Evolutionary conservation across 495 filamentous ascomycete genomes (phyloP).

Genomic region (Xylona heveae): DNA sequence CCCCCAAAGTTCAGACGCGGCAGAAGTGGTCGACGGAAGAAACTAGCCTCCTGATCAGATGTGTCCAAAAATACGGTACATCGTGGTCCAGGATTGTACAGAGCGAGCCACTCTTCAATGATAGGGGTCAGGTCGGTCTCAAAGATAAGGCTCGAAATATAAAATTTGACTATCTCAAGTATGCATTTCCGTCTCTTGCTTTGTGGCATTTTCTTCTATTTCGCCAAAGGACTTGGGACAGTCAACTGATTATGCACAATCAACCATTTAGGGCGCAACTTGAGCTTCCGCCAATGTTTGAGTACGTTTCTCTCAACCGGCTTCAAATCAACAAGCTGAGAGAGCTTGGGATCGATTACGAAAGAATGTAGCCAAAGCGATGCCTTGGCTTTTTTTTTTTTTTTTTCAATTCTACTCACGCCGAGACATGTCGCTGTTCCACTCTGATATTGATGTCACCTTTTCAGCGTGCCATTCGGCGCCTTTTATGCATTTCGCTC

Average conservation of each 20-base stretch:
- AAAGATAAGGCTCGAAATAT: slow-evolving; percentile 47
- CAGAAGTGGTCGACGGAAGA: slow-evolving; percentile 25
- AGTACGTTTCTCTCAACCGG: slow-evolving; percentile 1
- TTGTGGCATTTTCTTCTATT: background rate
- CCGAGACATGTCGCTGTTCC: too few species aligned
- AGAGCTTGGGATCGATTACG: background rate
- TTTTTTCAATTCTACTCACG: too few species aligned
- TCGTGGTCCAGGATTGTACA: slow-evolving; percentile 31
- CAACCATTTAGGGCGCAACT: background rate
- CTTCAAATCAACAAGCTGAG: slow-evolving; percentile 1
- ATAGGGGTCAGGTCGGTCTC: slow-evolving; percentile 35
- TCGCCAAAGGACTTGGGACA: background rate
- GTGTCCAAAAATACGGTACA: slow-evolving; percentile 24
- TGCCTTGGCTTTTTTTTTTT: too few species aligned
- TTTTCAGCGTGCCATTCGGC: too few species aligned
- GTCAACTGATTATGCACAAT: background rate
- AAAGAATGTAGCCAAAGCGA: too few species aligned
- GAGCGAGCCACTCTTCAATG: slow-evolving; percentile 16
- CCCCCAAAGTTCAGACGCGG: slow-evolving; percentile 20
- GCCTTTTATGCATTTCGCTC: too few species aligned
- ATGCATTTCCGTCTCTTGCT: slow-evolving; percentile 1
- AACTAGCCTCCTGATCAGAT: slow-evolving; percentile 23
- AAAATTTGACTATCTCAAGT: slow-evolving; percentile 37
- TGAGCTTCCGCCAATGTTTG: background rate
- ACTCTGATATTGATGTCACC: too few species aligned